These are phyloP conservation scores for Glycine soja DNA, from an alignment of 306 rosid genomes.

Conservation along the genomic window DNA sequence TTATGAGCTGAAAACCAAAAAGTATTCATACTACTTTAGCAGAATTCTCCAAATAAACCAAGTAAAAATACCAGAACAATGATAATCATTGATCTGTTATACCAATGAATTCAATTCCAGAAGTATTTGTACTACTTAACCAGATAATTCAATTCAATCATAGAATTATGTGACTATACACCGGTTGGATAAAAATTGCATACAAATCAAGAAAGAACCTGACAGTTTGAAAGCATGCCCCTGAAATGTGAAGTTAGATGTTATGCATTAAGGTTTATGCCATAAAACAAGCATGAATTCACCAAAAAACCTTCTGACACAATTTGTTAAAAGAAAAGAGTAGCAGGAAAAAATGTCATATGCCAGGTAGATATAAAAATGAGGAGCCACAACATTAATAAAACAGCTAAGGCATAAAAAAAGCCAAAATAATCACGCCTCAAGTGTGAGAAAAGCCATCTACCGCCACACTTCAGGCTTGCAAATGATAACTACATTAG, in stretches of 20 bases:
- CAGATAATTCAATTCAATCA: too few species aligned
- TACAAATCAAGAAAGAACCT: too few species aligned
- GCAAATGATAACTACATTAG: background rate
- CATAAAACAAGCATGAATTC: too few species aligned
- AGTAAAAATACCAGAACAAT: background rate
- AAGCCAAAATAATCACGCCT: background rate
- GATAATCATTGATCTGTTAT: background rate
- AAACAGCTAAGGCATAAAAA: background rate
- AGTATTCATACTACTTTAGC: background rate
- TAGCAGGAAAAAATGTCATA: background rate
- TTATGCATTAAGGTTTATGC: too few species aligned
- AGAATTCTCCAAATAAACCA: background rate
- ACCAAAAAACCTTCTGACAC: background rate
- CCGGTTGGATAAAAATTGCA: too few species aligned
- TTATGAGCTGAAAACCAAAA: background rate
- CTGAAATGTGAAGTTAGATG: too few species aligned
- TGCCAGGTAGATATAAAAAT: background rate
- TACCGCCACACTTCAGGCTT: conserved; percentile 1
- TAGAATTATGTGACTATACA: too few species aligned
- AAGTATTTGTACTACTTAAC: too few species aligned
- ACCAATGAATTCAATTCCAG: too few species aligned
- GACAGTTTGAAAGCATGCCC: too few species aligned
- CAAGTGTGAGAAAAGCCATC: background rate
- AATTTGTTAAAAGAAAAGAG: background rate
- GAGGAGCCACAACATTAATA: background rate